Evolutionary conservation across 352 stramenopile genomes (phyloP), one percentile per base, ranked within the genome.

Genomic region (Phytophthora sp.): DNA sequence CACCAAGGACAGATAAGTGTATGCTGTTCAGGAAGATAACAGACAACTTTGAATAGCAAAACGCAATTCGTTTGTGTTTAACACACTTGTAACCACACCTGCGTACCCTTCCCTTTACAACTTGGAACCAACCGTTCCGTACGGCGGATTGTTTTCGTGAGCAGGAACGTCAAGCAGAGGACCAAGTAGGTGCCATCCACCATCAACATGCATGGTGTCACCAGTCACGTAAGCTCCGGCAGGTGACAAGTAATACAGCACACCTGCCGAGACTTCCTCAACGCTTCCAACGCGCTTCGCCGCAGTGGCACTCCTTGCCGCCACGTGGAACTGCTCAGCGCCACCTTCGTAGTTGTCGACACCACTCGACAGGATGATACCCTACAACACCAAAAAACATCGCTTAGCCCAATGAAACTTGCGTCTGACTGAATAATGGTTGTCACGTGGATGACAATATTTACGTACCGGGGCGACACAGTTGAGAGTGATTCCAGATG

Each of bases 301-400:
- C 1, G 67, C 45, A 21, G 94, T 97, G 41, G 96, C 79, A 12
- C 79, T 79, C 48, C 87, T 83, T 3, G 92, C 78, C 15, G 93
- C 77, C 34, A 79, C 82, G 39, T 95, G 78, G 56, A 98, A 87
- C 50, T 97, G 85, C 34, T 82, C 74, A 21, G 96, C 87, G 31
- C 88, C 92, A 5, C 84, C 89, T n/a, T 88, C 74, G 74, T 98
- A 98, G 69, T 98, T 98, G 57, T 96, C 75, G 5, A 86, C 73
- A 11, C 82, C 80, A 31, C 81, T 92, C 34, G 82, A 92, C 41
- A 92, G 45, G 56, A 93, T 90, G 46, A 91, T 93, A 20, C 84
- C 84, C 82, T 91, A 43, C 38, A 34, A 34, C 21, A 21, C 10
- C 5, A 5, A 53, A n/a, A 23, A 18, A 62, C 43, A 57, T 28